Evolutionary conservation across 495 filamentous ascomycete genomes (phyloP).

Genomic region (Apiosordaria backusii): DNA sequence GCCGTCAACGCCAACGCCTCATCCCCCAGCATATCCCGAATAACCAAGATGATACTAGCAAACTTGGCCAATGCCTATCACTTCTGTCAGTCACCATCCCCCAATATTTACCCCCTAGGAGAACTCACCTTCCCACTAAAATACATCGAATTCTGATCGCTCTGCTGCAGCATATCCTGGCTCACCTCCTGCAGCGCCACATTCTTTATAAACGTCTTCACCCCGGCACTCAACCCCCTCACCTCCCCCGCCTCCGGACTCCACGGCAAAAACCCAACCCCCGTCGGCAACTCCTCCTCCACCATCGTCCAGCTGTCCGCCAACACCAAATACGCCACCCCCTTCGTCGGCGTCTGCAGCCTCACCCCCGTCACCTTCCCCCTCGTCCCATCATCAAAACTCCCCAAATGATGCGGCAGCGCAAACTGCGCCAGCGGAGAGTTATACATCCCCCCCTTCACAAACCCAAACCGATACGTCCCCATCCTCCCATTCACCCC

Average conservation of each 20-base stretch:
- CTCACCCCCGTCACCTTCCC: slow-evolving; percentile 54
- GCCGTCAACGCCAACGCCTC: slow-evolving; percentile 56
- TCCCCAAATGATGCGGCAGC: slow-evolving; percentile 77
- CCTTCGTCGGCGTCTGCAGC: slow-evolving; percentile 84
- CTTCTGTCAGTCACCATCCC: not conserved
- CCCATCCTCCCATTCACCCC: slow-evolving; percentile 55
- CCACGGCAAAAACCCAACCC: slow-evolving; percentile 77
- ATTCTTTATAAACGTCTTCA: slow-evolving; percentile 52
- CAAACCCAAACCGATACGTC: slow-evolving; percentile 68
- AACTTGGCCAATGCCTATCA: slow-evolving; percentile 76
- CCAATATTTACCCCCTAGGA: too few species aligned
- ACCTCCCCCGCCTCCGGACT: slow-evolving; percentile 49
- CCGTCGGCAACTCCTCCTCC: slow-evolving; percentile 66
- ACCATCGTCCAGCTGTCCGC: slow-evolving; percentile 77
- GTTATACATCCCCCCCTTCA: slow-evolving; percentile 59
- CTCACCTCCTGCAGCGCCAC: slow-evolving; percentile 63
- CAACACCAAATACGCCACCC: slow-evolving; percentile 66
- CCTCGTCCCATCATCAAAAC: slow-evolving; percentile 61
- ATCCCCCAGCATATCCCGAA: slow-evolving; percentile 63
- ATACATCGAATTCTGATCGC: slow-evolving; percentile 86
- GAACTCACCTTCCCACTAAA: slow-evolving; percentile 74
- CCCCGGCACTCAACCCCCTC: slow-evolving; percentile 48
- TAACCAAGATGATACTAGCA: slow-evolving; percentile 65
- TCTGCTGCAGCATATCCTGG: slow-evolving; percentile 67
- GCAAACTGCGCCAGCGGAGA: slow-evolving; percentile 76